Base-by-base conservation (phyloP, 768 basidiomycete species). In the Dendrothele bispora region DNA sequence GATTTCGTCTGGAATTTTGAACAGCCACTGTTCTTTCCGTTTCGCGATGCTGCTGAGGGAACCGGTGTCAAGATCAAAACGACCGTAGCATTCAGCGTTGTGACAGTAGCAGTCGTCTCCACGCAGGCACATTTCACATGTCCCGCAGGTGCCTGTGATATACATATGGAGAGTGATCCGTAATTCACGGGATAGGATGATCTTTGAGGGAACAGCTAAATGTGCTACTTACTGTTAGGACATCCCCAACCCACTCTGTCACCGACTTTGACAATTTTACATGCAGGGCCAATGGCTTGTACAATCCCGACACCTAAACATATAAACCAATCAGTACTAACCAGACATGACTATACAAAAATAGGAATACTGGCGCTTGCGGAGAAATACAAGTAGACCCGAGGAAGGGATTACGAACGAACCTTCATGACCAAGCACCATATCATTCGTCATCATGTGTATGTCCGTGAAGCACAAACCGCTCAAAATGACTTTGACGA, bases 381-480 rank as follows among this genome's bases (percentile, higher is more conserved):
- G n/a, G n/a, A n/a, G n/a, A n/a, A n/a, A n/a, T n/a, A n/a, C n/a
- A n/a, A n/a, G n/a, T n/a, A n/a, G n/a, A n/a, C n/a, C n/a, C n/a
- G n/a, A n/a, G n/a, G n/a, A n/a, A n/a, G n/a, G n/a, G n/a, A n/a
- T n/a, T n/a, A n/a, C n/a, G n/a, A n/a, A n/a, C n/a, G 27, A 39
- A 43, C 71, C 72, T 53, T 72, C 71, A 32, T 73, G 72, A 1
- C 72, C 68, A n/a, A 72, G 62, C 4, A 66, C 69, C 54, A 68
- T 68, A 38, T 68, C 67, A 6, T 21, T 39, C 8, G 41, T 10
- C 50, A 55, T 61, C 49, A 56, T 63, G 39, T 70, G 71, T 30
- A 63, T 56, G 53, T 73, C 71, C 0, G 72, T 72, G 37, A 67
- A 68, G 18, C 70, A 71, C 18, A 71, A n/a, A 0, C 70, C 69